Evolutionary conservation across 495 filamentous ascomycete species (phyloP), one percentile per base, ranked within the genome.

Genomic region (Staphylotrichum longicolle): DNA sequence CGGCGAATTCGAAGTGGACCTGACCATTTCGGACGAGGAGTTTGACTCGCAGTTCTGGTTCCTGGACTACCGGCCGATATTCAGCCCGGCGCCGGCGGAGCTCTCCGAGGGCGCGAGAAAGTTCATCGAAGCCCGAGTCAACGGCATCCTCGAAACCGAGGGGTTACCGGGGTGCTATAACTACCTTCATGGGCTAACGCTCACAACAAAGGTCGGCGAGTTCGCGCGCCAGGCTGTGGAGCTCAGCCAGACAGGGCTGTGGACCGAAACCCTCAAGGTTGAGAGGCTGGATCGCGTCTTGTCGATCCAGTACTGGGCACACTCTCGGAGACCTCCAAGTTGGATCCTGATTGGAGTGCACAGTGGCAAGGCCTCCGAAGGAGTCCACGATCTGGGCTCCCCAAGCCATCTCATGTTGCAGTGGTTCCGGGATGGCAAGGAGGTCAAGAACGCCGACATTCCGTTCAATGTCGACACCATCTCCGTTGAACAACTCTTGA

Each of bases 1-100:
- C 33, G 84, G 83, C 48, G 94, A 97, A 68, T 98, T 96, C 69
- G 95, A 98, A 70, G 83, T 96, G 30, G 94, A 98, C 67, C 83
- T 98, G 60, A 89, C 89, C 0, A 87, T 97, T 59, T 89, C 87
- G 1, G 86, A 91, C 63, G 92, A 96, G 68, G 85, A 93, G 54
- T 83, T 84, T 12, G 75, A 81, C 35, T 88, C 86, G 8, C 93
- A 93, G 69, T 91, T 96, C 69, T 96, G 86, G 74, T 96, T 97
- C 68, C 87, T 98, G 62, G 93, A 97, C 68, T 88, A 96, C 63
- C 85, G 92, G 54, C 91, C 95, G 63, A 74, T 86, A 33, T 98
- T 95, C 72, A 78, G 76, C 14, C 94, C 94, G 7, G 81, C 84
- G 4, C 66, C 80, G 3, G 75, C 81, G 1, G 80, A 83, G 27